Evolutionary conservation across 176 grass and related monocot species (phyloP), one percentile per base, ranked within the genome.

Genomic region (Oropetium thomaeum): DNA sequence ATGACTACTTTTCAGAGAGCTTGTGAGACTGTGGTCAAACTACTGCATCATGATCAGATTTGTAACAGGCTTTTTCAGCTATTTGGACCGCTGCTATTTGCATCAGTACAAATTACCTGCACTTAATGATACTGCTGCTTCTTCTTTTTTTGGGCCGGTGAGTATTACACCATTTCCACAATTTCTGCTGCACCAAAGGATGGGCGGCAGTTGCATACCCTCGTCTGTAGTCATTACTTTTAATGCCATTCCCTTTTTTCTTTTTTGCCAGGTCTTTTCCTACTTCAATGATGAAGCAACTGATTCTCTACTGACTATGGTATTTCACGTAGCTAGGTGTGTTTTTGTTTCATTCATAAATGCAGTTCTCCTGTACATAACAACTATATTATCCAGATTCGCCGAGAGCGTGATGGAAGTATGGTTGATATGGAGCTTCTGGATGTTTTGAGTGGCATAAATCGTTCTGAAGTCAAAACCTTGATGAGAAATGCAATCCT

Each of bases 1-100:
- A 65, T 42, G 87, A 79, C 2, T 31, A 19, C 31, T 71, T 90
- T 79, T 86, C 40, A 77, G 69, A 65, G 83, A 86, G 62, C 68
- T 90, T 82, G 37, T 42, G 35, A 82, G 59, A 28, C 78, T 86
- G 74, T 90, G 87, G 87, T 86, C 82, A 58, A 90, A 90, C 83
- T 90, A 90, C 27, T 33, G 68, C 64, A 29, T 41, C 69, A 86
- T 86, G 83, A 22, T 82, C 63, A 90, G n/a, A 48, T 67, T 65
- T 59, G 26, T 78, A 69, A 53, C n/a, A 67, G 78, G 78, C 7
- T 82, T 90, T 58, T 79, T 90, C n/a, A 27, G 43, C 73, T 86
- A 90, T 74, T 67, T 90, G 79, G 74, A 86, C 52, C 83, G 87
- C 47, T 82, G 62, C 74, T 86, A 63, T 79, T 26, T 86, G 60